Evolutionary conservation across 1,139 yeast species (phyloP).

Genomic region (Yamadazyma membranifaciens): DNA sequence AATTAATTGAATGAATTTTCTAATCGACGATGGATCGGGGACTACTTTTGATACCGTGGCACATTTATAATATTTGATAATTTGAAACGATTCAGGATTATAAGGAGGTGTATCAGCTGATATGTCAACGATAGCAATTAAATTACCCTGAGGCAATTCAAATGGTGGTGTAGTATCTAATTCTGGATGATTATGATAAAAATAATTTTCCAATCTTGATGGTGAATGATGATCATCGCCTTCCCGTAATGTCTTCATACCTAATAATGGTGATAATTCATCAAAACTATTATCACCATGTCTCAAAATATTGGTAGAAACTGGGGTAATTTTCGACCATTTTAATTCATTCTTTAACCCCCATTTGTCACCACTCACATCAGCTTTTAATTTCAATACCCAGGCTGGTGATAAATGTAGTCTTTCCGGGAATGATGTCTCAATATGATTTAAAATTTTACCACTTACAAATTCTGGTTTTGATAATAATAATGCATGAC

Average conservation of each 20-base stretch:
- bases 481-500: constrained; percentile 64
- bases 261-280: constrained; percentile 53
- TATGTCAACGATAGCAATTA: constrained; percentile 66
- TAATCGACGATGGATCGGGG: constrained; percentile 62
- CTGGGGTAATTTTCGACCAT: constrained; percentile 59
- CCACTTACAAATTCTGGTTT: constrained; percentile 70
- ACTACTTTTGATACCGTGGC: constrained; percentile 79
- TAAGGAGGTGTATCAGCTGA: constrained; percentile 79
- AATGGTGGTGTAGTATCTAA: constrained; percentile 6
- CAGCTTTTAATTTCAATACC: constrained; percentile 62
- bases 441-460: constrained; percentile 57
- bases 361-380: constrained; percentile 71
- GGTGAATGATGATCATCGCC: constrained; percentile 67
- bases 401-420: constrained; percentile 58
- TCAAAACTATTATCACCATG: constrained; percentile 13
- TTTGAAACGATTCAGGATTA: constrained; percentile 54
- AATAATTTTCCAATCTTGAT: constrained; percentile 42
- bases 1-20: constrained; percentile 54
- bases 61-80: constrained; percentile 63
- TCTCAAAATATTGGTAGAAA: constrained; percentile 46
- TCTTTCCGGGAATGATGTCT: constrained; percentile 46
- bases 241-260: constrained; percentile 75
- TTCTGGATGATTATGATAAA: constrained; percentile 30
- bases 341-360: constrained; percentile 72
- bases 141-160: constrained; percentile 26